A percentile compares a stretch with the other conserved stretches of the same genome.
These are phyloP conservation scores for Lachnellula subtilissima DNA, from an alignment of 2,329 filamentous ascomycete genomes.

Conservation along the genomic window DNA sequence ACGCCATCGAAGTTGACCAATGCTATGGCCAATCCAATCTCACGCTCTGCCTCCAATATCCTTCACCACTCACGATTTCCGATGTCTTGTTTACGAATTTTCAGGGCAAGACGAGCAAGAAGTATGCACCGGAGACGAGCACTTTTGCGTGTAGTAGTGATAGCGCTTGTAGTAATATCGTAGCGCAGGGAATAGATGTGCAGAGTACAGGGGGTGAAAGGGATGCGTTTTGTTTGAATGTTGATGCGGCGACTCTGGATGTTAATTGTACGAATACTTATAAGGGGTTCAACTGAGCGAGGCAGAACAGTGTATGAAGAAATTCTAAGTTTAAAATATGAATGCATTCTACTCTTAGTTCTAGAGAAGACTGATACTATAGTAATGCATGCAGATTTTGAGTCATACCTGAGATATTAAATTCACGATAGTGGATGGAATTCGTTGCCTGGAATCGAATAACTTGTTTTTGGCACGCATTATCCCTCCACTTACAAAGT, in stretches of 20 bases:
- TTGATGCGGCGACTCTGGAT: slow-evolving; percentile 33
- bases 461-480: too few relatives aligned
- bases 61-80: slow-evolving; percentile 50
- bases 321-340: background rate
- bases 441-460: too few relatives aligned
- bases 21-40: slow-evolving; percentile 60
- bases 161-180: slow-evolving; percentile 46
- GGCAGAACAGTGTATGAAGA: background rate
- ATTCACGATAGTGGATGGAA: too few relatives aligned
- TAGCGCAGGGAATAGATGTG: slow-evolving; percentile 41
- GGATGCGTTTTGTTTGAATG: slow-evolving; percentile 41
- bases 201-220: slow-evolving; percentile 42
- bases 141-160: slow-evolving; percentile 45
- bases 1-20: slow-evolving; percentile 60
- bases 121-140: slow-evolving; percentile 40
- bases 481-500: too few relatives aligned
- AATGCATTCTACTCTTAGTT: background rate
- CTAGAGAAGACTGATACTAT: too few relatives aligned
- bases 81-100: slow-evolving; percentile 54
- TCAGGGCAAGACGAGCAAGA: slow-evolving; percentile 46
- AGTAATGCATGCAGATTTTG: too few relatives aligned
- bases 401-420: too few relatives aligned
- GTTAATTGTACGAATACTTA: slow-evolving; percentile 32
- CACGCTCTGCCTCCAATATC: slow-evolving; percentile 55
- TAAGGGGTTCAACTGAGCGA: slow-evolving; percentile 25